Evolutionary conservation across 805 yeast genomes (phyloP), one percentile per base, ranked within the genome.

Genomic region (Tetrapisispora pingtungensis): DNA sequence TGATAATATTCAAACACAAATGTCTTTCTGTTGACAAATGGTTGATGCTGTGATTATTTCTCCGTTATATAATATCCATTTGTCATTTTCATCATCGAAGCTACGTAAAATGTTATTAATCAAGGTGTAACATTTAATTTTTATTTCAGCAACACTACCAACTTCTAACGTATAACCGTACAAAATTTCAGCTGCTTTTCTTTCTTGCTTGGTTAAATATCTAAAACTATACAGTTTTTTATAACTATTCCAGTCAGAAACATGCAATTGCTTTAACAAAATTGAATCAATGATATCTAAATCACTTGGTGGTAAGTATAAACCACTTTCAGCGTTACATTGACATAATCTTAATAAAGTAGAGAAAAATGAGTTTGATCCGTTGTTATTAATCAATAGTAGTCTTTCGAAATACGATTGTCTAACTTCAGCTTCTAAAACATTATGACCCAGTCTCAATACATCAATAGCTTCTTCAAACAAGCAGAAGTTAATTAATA

Each of bases 381-480:
- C 46, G 22, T 46, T 49, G 36, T 46, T 38, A 22, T 49, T 43
- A 35, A 45, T 46, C n/a, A 39, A 36, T 22, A 61, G 31, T 14
- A 60, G 37, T 12, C 45, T 39, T 12, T 39, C 38, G 30, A 55
- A 60, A 46, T 57, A 60, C 7, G 40, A 38, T 7, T 42, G 32
- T 48, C 62, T 59, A n/a, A 51, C 44, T 24, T 48, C 49, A 2
- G 42, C 42, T 6, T 55, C 35, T n/a, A 61, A 41, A 14, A 47
- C 49, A 10, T 49, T 47, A 38, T 57, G 62, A 30, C 61, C 54
- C 33, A 58, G 47, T 30, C 59, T 52, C 38, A 62, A 40, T 8
- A 62, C 61, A 46, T 61, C 64, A 13, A 62, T 33, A 6, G 58
- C 56, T 44, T 62, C 67, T 24, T 52, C 48, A 45, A 46, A 58